Conservation (phyloP, 2,329 filamentous ascomycete genomes). For the Aspergillus puulaauensis region DNA sequence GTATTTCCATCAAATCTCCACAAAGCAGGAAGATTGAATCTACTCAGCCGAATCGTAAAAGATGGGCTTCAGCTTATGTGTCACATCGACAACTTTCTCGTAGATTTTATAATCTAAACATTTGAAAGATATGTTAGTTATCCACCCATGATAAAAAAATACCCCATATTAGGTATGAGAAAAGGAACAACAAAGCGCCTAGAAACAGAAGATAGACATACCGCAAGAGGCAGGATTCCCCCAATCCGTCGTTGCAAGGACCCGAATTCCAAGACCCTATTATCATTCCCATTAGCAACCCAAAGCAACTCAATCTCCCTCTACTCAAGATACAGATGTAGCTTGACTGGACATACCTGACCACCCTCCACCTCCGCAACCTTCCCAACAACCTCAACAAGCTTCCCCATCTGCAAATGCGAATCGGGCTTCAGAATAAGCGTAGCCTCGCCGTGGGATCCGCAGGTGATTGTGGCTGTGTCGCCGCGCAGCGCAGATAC, state of each 20-base stretch:
- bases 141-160: neutral
- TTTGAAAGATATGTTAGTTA: neutral
- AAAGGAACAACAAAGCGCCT: neutral
- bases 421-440: constrained; percentile 66
- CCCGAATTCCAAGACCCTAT: constrained; percentile 41
- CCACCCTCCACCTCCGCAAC: constrained; percentile 44
- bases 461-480: constrained; percentile 75
- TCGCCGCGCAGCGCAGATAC: constrained; percentile 81
- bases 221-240: constrained; percentile 41
- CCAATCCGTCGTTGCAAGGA: constrained; percentile 45
- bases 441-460: constrained; percentile 66
- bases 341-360: neutral
- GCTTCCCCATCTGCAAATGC: constrained; percentile 44
- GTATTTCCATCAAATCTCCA: neutral
- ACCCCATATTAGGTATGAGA: neutral
- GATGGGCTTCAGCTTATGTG: constrained; percentile 76
- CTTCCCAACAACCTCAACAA: constrained; percentile 49
- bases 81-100: constrained; percentile 79
- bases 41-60: constrained; percentile 61
- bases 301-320: neutral
- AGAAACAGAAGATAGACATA: constrained; percentile 22
- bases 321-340: neutral
- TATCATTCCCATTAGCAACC: neutral
- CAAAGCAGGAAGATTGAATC: neutral
- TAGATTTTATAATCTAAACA: constrained; percentile 72